phyloP scores from a whole-genome alignment of 495 filamentous ascomycete species.

The Penicillium coffeae region DNA sequence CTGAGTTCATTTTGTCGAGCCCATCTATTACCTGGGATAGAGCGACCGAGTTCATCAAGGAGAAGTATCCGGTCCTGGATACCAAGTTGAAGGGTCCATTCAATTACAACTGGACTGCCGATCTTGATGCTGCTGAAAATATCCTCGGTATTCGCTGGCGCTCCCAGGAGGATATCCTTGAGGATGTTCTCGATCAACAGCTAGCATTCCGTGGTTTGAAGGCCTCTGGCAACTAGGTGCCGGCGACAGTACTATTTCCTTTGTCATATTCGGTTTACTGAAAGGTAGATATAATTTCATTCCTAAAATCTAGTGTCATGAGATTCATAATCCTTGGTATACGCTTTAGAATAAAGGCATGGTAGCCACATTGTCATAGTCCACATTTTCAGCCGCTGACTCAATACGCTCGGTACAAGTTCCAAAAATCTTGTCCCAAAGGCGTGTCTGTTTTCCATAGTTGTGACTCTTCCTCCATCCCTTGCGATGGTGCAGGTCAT shows the following conservation, averaged over 20 bases:
- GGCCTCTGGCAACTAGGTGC: too few relatives aligned
- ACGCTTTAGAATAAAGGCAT: conserved; percentile 26
- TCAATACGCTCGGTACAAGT: conserved; percentile 37
- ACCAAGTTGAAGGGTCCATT: conserved; percentile 20
- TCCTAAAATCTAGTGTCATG: too few relatives aligned
- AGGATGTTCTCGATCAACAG: conserved; percentile 33
- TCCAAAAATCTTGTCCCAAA: conserved; percentile 42
- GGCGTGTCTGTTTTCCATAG: conserved; percentile 42
- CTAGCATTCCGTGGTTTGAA: conserved; percentile 38
- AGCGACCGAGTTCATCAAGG: conserved; percentile 18
- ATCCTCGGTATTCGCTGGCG: conserved; percentile 27
- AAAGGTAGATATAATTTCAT: too few relatives aligned
- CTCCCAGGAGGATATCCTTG: conserved; percentile 19
- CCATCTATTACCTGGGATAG: conserved; percentile 21
- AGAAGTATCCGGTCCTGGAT: conserved; percentile 23
- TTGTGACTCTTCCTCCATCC: conserved; percentile 44
- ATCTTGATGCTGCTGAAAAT: conserved; percentile 48
- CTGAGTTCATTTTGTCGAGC: conserved; percentile 18
- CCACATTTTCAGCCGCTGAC: conserved; percentile 28
- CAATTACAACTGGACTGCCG: conserved; percentile 38
- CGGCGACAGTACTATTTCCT: background rate
- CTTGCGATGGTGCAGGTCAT: conserved; percentile 44
- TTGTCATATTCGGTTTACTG: background rate
- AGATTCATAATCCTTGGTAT: background rate
- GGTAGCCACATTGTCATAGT: conserved; percentile 31